Base-by-base conservation (phyloP, 2,329 filamentous ascomycete genomes). In the Hypoxylon sp. region DNA sequence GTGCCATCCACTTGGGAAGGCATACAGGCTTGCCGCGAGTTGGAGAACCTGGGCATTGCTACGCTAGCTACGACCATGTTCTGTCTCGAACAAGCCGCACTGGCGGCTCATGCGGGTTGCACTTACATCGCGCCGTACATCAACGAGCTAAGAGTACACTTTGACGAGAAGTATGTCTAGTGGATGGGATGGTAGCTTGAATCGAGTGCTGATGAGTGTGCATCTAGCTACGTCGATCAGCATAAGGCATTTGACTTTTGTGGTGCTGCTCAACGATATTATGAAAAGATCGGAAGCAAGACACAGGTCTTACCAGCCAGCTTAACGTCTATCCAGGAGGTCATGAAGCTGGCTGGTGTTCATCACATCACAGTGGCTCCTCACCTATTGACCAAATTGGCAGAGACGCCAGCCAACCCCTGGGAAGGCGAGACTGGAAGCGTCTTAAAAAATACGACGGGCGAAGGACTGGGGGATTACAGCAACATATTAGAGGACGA, bases 91-190 rank as follows among this genome's bases (percentile, higher is more conserved):
- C 88, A 90, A 72, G 88, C 87, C 0, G 80, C 80, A 1, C 77
- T 89, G 1, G 88, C 88, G 0, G 84, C 81, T 0, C 83, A 87
- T 51, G 84, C 82, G 0, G 80, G 82, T 3, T 90, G 87, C 69
- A 83, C 82, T 0, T 90, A 89, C 70, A 85, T 91, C 44, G 86
- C 88, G 0, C 88, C 89, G 0, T 91, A 89, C 65, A 85, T 90
- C 28, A 89, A 90, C 71, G 87, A 90, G 68, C 77, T 91, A 40
- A 85, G 84, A 67, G 88, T 89, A 4, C 87, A 90, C 70, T 86
- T 89, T 60, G 84, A 87, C 42, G 71, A 78, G 11, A 78, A 75
- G 81, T 85, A 73, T 69, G 77, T 72, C 2, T 30, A 3, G 18
- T 8, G 2, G 8, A 38, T 11, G 32, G 14, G n/a, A 42, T 20